Conservation (phyloP, 192 early-diverging fungal species). For the Haplosporangium gracile region DNA sequence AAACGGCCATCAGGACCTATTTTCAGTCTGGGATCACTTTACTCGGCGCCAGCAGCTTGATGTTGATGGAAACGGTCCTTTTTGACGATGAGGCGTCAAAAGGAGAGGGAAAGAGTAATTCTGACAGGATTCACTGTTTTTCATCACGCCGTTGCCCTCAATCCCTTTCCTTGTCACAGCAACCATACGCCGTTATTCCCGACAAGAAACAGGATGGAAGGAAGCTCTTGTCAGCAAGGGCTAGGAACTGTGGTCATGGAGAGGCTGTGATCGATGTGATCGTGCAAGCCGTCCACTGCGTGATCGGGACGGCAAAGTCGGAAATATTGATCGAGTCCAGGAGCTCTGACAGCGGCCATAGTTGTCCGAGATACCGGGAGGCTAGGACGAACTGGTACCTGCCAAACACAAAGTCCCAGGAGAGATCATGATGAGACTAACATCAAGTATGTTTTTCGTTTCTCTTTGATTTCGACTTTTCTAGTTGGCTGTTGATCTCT, state of each 20-base stretch:
- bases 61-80: neutral
- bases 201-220: neutral
- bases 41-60: neutral
- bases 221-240: neutral
- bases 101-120: too few relatives aligned
- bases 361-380: neutral
- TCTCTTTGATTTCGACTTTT: slow-evolving; percentile 4
- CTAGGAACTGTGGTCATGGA: neutral
- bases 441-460: slow-evolving; percentile 25
- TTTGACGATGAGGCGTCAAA: too few relatives aligned
- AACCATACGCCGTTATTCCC: neutral
- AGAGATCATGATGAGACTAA: slow-evolving; percentile 34
- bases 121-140: neutral
- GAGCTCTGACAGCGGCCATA: neutral
- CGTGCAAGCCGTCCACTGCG: neutral
- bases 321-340: neutral
- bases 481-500: slow-evolving; percentile 93
- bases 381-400: neutral
- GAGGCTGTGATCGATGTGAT: slow-evolving; percentile 10
- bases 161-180: neutral
- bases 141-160: neutral
- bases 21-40: too few relatives aligned
- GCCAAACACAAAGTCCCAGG: neutral
- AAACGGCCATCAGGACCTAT: neutral
- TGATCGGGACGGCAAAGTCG: neutral